Evolutionary conservation across 2,329 filamentous ascomycete genomes (phyloP).

Genomic region (Lachnellula arida): DNA sequence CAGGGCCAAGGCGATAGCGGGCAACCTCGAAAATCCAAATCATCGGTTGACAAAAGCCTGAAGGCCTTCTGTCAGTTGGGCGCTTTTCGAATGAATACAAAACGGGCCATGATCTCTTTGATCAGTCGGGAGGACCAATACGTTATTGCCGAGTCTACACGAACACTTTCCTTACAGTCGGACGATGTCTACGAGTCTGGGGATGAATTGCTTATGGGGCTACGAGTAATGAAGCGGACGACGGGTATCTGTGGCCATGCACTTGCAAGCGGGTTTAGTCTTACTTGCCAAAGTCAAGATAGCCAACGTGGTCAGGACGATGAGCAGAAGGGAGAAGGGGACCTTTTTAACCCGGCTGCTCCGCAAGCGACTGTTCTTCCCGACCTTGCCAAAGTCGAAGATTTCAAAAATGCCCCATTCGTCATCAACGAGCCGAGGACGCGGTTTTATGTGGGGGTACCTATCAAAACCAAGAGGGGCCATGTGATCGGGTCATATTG

Average conservation of each 20-base stretch:
- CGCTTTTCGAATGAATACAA: slow-evolving; percentile 39
- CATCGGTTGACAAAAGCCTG: slow-evolving; percentile 35
- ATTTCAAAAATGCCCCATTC: slow-evolving; percentile 4
- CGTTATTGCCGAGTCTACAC: slow-evolving; percentile 10
- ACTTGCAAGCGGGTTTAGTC: not conserved
- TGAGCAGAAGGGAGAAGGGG: not conserved
- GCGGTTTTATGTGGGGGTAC: slow-evolving; percentile 6
- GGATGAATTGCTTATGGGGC: not conserved
- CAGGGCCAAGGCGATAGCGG: not conserved
- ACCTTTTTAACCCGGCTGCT: no score
- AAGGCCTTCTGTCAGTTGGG: slow-evolving; percentile 42
- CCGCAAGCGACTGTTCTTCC: slow-evolving; percentile 10
- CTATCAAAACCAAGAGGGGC: not conserved
- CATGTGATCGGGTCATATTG: not conserved
- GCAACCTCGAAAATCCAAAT: not conserved
- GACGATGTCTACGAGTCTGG: not conserved
- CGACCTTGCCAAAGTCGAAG: slow-evolving; percentile 13
- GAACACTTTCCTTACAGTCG: not conserved
- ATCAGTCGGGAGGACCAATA: slow-evolving; percentile 7
- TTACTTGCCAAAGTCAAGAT: not conserved
- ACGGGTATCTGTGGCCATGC: not conserved
- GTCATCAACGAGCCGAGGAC: slow-evolving; percentile 21
- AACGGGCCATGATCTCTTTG: slow-evolving; percentile 40
- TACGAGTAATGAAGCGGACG: not conserved
- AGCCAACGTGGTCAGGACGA: not conserved